Base-by-base conservation (phyloP, 73 alveolate genomes). In the Paramecium caudatum region DNA sequence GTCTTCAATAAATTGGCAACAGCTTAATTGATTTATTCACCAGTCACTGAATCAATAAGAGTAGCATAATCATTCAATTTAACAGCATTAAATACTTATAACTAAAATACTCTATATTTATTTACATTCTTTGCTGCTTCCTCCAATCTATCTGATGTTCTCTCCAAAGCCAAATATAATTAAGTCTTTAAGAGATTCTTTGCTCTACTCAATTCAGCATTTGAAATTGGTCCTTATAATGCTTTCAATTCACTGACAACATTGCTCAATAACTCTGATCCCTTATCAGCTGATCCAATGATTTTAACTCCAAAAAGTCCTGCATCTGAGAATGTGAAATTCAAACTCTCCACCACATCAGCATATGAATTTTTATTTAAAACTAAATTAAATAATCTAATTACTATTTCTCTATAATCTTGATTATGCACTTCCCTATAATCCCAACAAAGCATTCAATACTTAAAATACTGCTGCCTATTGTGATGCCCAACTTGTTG, bases 231-330 rank as follows among this genome's bases (percentile, higher is more conserved):
- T 49, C 81, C 47, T 30, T 87, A 50, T 25, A 86, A 34, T 41
- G 81, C 39, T 37, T 86, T 86, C 61, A 86, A 86, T 86, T 86
- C 87, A 23, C 47, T 81, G 1, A 86, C 47, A 13, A 47, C 36
- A 55, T 46, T 46, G 36, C 48, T 39, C 5, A 86, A 43, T 32
- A 86, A 46, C 16, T 86, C 93, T 30, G 63, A 34, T 62, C 90
- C 93, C 46, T 78, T 86, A 12, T 86, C 93, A 41, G 93, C 93
- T 25, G 93, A 86, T 62, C 93, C 93, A 23, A 81, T 62, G 2
- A 78, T 63, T 63, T 78, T 86, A 16, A 86, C 46, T 62, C 93
- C 93, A 78, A 86, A 86, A 19, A 86, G 65, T 62, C 93, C 93
- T 41, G 93, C 82, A 78, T 86, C 93, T 41, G 90, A 41, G 85